Base-by-base conservation (phyloP, 345 rosid species). In the Ricinus communis region DNA sequence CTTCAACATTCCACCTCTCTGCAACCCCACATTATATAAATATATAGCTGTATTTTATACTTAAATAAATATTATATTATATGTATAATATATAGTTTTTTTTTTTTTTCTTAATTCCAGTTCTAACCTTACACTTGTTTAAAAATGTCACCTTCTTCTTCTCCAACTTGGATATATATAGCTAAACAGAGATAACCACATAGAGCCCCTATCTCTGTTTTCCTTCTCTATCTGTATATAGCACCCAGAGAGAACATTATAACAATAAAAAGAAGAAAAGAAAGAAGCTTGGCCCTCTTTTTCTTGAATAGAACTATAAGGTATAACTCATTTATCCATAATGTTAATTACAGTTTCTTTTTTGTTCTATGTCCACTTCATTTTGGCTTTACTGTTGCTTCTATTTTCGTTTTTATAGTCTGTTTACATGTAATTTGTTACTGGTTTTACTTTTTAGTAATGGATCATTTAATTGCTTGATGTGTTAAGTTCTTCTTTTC, bases 1-100 rank as follows among this genome's bases (percentile, higher is more conserved):
- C 80, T 71, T 76, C 64, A 66, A 70, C 66, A 70, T 55, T 64
- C 74, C 79, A 75, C 66, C 74, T 27, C 47, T 54, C n/a, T 69
- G 24, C 54, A 43, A 69, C 78, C 73, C 73, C 68, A 68, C 69
- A 36, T 8, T 43, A 5, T 2, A 14, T 9, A 25, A 40, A 21
- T 31, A 12, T 19, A 15, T 36, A 36, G 65, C 65, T 64, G 27
- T 63, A 28, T 27, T 41, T 10, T 54, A 30, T 5, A n/a, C 11
- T 5, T 13, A 27, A 11, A 19, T 3, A 12, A 4, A 43, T 43
- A 43, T 43, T 8, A 43, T 1, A 43, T 12, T 33, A 33, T 8
- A 43, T 30, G 22, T 31, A 21, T 5, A 33, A 22, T 1, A 55
- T n/a, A 22, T 68, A 38, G 30, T 25, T 12, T 22, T 5, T 11